Evolutionary conservation across 805 yeast species (phyloP).

Genomic region (Candida alai): DNA sequence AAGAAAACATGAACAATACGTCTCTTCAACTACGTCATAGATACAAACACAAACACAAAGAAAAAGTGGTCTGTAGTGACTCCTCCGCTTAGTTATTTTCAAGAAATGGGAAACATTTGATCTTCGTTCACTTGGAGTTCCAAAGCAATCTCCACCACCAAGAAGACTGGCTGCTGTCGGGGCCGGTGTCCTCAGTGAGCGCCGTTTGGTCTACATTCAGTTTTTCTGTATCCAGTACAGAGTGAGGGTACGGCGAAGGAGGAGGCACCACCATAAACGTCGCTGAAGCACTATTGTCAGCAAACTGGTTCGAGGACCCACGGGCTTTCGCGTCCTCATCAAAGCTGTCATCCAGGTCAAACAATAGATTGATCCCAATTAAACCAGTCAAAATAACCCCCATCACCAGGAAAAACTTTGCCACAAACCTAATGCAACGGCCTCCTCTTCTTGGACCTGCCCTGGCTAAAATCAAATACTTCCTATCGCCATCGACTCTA

Average conservation of each 20-base stretch:
- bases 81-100: too few species aligned
- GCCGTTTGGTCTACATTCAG: neutral
- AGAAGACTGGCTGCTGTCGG: neutral
- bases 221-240: too few species aligned
- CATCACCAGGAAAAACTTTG: conserved; percentile 21
- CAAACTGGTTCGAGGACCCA: neutral
- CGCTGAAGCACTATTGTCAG: neutral
- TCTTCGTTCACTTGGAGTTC: conserved; percentile 1
- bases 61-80: too few species aligned
- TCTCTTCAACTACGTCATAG: neutral
- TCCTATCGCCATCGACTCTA: conserved; percentile 20
- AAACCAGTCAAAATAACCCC: conserved; percentile 22
- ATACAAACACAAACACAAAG: too few species aligned
- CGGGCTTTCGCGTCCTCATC: neutral
- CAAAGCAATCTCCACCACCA: conserved; percentile 3
- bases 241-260: neutral
- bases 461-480: conserved; percentile 14
- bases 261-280: neutral
- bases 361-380: conserved; percentile 19
- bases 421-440: conserved; percentile 11
- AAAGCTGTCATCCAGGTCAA: conserved; percentile 7
- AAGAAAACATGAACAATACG: neutral
- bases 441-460: conserved; percentile 2
- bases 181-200: neutral
- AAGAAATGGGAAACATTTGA: neutral